Evolutionary conservation across 2,329 filamentous ascomycete species (phyloP), one percentile per base, ranked within the genome.

Genomic region (Ceratocystis ficicola): DNA sequence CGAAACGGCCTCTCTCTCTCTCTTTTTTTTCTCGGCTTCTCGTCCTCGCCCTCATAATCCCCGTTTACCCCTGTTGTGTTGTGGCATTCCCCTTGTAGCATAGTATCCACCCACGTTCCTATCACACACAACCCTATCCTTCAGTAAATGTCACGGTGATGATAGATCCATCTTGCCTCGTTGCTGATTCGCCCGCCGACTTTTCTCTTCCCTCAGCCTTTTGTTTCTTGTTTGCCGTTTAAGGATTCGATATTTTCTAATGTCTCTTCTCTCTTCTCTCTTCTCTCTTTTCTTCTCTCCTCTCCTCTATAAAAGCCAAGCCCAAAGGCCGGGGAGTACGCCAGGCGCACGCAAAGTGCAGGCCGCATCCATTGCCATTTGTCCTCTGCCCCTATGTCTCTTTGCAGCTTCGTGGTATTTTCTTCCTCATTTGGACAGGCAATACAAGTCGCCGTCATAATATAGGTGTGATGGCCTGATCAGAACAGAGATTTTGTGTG

Each of bases 171-270:
- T 36, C 32, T 36, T 36, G 32, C 32, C 32, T 36, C 3, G 1
- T 36, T 10, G 32, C 12, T 50, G n/a, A 22, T 50, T 20, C n/a
- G 46, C 15, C 46, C 15, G 8, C 10, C 17, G 15, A 8, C 6
- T 22, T 50, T 50, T 50, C 46, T 36, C 32, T 36, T 36, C 46
- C n/a, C 46, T 8, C 46, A 36, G 32, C 59, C 22, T 20, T 62
- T 62, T 62, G 32, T 44, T 44, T 59, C 44, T 62, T 63, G 25
- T 44, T 50, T 30, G 36, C 44, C 44, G 15, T 63, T 63, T 46
- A 22, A 25, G 20, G 41, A 44, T 70, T 73, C 72, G 71, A 69
- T 72, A 72, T 71, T 69, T 69, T 68, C 72, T 72, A 70, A n/a
- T 48, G 17, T 17, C 15, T 20, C 15, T 20, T 17, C 44, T 22